Conservation (phyloP, 2,329 filamentous ascomycete genomes). For the Cercospora berteroae region DNA sequence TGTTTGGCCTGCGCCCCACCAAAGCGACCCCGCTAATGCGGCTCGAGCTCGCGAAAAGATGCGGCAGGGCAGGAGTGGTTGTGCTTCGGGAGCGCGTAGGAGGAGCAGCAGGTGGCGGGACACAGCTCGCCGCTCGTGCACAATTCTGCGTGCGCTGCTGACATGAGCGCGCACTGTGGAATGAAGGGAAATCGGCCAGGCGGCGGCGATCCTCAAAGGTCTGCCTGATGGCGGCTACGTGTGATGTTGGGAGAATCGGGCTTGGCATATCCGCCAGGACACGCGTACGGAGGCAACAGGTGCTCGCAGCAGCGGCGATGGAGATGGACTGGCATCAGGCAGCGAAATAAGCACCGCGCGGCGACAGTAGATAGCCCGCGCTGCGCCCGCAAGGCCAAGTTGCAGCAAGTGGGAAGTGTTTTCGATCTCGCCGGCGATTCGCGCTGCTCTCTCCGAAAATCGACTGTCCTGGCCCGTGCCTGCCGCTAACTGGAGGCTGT, state of each 20-base stretch:
- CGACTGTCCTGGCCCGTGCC: background rate
- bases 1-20: constrained; percentile 4
- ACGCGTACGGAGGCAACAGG: constrained; percentile 12
- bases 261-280: constrained; percentile 6
- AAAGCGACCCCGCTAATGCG: constrained; percentile 13
- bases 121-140: constrained; percentile 6
- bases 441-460: constrained; percentile 5
- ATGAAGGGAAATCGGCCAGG: background rate
- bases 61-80: background rate
- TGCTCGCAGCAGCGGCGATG: background rate
- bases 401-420: background rate
- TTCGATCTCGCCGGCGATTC: constrained; percentile 11
- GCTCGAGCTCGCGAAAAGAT: constrained; percentile 11
- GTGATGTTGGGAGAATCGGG: background rate
- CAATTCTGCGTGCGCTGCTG: constrained; percentile 14
- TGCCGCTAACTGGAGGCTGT: background rate
- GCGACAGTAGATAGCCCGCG: background rate
- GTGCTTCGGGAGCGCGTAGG: background rate
- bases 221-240: constrained; percentile 1
- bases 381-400: background rate
- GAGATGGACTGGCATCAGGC: background rate
- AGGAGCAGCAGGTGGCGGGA: constrained; percentile 5
- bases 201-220: background rate
- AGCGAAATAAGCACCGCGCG: constrained; percentile 4
- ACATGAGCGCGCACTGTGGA: background rate